Conservation (phyloP, 2,329 filamentous ascomycete genomes). For the Monilinia laxa region DNA sequence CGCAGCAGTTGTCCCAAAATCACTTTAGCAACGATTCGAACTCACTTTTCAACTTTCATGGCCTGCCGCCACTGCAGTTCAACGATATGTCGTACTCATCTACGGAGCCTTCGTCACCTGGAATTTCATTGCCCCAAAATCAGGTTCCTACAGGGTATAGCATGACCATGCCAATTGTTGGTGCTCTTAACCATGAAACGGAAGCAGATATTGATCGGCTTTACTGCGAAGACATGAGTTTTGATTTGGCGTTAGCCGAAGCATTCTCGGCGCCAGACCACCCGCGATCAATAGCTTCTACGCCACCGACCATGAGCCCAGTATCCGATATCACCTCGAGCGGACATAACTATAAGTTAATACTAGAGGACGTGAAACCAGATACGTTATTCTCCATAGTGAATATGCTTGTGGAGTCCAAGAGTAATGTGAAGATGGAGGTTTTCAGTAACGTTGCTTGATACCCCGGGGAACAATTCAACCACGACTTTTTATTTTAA, state of each 20-base stretch:
- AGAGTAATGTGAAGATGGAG: constrained; percentile 20
- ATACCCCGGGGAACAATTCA: constrained; percentile 8
- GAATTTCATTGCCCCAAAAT: constrained; percentile 16
- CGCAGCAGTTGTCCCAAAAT: constrained; percentile 11
- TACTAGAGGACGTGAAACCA: constrained; percentile 19
- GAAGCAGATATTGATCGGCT: constrained; percentile 13
- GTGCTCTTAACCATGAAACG: constrained; percentile 3
- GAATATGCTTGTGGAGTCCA: constrained; percentile 20
- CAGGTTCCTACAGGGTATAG: constrained; percentile 4
- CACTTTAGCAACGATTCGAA: constrained; percentile 7
- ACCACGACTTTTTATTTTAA: background rate
- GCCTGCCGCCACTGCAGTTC: constrained; percentile 15
- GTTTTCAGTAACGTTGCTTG: constrained; percentile 20
- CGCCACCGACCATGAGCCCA: constrained; percentile 14
- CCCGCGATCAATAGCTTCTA: constrained; percentile 7
- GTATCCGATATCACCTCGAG: constrained; percentile 7
- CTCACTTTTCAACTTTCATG: constrained; percentile 15
- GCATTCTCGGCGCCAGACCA: constrained; percentile 13
- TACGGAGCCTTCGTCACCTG: constrained; percentile 14
- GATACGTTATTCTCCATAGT: constrained; percentile 17
- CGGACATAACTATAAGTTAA: constrained; percentile 15
- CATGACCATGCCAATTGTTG: constrained; percentile 6
- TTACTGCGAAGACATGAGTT: constrained; percentile 18
- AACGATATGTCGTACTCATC: constrained; percentile 18
- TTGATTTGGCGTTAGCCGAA: constrained; percentile 17